These are phyloP conservation scores for Aspergillus luchuensis DNA, from an alignment of 2,329 filamentous ascomycete species.

Conservation along the genomic window DNA sequence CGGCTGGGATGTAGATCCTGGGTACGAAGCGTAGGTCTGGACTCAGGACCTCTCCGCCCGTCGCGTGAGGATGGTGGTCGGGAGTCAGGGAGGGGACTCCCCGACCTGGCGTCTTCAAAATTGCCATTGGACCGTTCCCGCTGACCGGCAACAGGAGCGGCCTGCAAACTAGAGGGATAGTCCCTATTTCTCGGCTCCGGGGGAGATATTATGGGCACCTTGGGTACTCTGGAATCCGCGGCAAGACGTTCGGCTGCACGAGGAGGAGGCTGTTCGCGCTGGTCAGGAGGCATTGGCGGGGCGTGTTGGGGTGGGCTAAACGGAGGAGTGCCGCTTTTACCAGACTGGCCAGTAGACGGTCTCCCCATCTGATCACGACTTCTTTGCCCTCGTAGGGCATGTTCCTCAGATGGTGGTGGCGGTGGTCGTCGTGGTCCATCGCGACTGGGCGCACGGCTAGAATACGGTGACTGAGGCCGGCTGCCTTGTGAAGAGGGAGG, in stretches of 20 bases:
- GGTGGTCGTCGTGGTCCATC: constrained; percentile 38
- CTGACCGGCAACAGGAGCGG: constrained; percentile 13
- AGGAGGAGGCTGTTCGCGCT: constrained; percentile 28
- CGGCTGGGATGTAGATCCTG: constrained; percentile 23
- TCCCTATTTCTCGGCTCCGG: constrained; percentile 30
- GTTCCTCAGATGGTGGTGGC: constrained; percentile 41
- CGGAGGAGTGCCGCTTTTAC: constrained; percentile 36
- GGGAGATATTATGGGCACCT: constrained; percentile 15
- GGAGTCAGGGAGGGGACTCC: constrained; percentile 23
- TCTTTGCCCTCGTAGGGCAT: constrained; percentile 36
- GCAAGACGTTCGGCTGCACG: constrained; percentile 28
- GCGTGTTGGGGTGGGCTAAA: constrained; percentile 29
- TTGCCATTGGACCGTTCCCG: constrained; percentile 19
- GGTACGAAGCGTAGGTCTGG: constrained; percentile 22
- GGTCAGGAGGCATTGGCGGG: constrained; percentile 25
- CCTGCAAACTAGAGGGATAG: constrained; percentile 17
- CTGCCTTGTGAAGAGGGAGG: constrained; percentile 32
- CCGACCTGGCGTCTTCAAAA: constrained; percentile 22
- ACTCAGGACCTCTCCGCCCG: constrained; percentile 25
- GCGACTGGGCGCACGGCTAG: constrained; percentile 39
- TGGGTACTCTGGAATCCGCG: constrained; percentile 20
- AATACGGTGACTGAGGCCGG: constrained; percentile 33
- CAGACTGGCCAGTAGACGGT: constrained; percentile 40
- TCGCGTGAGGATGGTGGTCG: constrained; percentile 34
- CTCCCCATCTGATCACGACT: constrained; percentile 46